Evolutionary conservation across 2,329 filamentous ascomycete species (phyloP).

Genomic region (Aureobasidium sp.): DNA sequence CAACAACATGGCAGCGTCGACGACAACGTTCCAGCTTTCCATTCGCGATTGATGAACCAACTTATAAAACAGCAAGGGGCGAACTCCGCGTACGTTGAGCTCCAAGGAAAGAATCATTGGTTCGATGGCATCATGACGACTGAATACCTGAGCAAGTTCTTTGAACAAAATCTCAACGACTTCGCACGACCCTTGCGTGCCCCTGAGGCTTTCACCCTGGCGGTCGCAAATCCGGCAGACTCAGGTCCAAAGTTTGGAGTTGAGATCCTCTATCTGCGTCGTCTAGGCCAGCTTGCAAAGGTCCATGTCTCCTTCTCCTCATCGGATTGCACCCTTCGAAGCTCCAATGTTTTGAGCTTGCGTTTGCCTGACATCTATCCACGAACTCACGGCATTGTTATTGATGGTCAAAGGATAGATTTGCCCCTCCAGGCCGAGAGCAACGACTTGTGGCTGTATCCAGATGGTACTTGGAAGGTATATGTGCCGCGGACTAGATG

Average conservation of each 20-base stretch:
- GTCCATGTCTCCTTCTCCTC: conserved; percentile 32
- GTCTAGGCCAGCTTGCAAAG: conserved; percentile 43
- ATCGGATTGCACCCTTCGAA: conserved; percentile 30
- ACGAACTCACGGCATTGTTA: not conserved
- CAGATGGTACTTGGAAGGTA: conserved; percentile 6
- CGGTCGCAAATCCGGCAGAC: conserved; percentile 44
- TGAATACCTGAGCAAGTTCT: conserved; percentile 39
- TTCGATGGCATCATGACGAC: conserved; percentile 50
- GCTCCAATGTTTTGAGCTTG: conserved; percentile 34
- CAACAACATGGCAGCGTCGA: conserved; percentile 50
- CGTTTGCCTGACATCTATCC: conserved; percentile 14
- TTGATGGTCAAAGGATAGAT: not conserved
- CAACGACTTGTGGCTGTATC: not conserved
- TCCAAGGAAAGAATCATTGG: conserved; percentile 43
- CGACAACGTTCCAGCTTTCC: conserved; percentile 51
- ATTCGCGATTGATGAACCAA: conserved; percentile 47
- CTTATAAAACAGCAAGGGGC: conserved; percentile 36
- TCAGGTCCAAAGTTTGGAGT: conserved; percentile 46
- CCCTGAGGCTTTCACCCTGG: conserved; percentile 36
- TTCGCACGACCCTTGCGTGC: conserved; percentile 16
- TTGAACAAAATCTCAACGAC: conserved; percentile 28
- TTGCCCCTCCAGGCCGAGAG: not conserved
- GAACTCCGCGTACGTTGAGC: conserved; percentile 41
- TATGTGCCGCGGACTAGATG: not conserved
- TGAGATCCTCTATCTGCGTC: conserved; percentile 39